phyloP scores from a whole-genome alignment of 805 yeast genomes.

The Metschnikowia lachancei region DNA sequence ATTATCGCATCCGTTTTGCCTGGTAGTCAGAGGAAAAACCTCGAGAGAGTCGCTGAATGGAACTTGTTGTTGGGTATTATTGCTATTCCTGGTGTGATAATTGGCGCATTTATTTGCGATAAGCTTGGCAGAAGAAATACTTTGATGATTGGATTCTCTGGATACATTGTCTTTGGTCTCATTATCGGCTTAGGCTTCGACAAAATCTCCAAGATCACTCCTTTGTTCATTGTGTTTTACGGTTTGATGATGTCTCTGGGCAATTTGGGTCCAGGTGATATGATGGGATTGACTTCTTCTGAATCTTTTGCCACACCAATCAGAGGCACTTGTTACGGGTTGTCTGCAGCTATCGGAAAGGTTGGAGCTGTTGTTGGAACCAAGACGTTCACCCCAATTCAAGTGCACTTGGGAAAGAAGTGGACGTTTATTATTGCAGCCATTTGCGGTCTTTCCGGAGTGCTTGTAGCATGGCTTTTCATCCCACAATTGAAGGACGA shows the following conservation, averaged over 20 bases:
- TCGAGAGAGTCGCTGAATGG: constrained; percentile 70
- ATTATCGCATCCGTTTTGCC: constrained; percentile 54
- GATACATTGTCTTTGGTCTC: constrained; percentile 68
- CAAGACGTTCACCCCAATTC: constrained; percentile 66
- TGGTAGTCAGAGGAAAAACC: constrained; percentile 29
- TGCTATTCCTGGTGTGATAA: constrained; percentile 68
- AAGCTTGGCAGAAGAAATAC: constrained; percentile 69
- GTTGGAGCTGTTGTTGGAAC: constrained; percentile 86
- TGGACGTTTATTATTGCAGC: constrained; percentile 86
- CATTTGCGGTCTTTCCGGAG: constrained; percentile 63
- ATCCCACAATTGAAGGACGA: constrained; percentile 69
- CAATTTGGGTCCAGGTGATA: constrained; percentile 77
- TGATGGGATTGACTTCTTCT: constrained; percentile 62
- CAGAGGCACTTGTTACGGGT: constrained; percentile 72
- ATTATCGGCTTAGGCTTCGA: constrained; percentile 65
- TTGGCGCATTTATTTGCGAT: constrained; percentile 67
- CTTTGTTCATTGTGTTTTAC: constrained; percentile 67
- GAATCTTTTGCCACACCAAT: constrained; percentile 76
- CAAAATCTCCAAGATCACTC: constrained; percentile 53
- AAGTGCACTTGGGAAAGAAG: constrained; percentile 56
- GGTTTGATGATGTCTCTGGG: constrained; percentile 71
- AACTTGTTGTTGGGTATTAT: constrained; percentile 60
- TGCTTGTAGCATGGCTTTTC: constrained; percentile 54
- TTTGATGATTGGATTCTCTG: constrained; percentile 65
- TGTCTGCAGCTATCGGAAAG: constrained; percentile 78